These are phyloP conservation scores for Trichosporon asahii DNA, from an alignment of 1,284 basidiomycete genomes.

Conservation along the genomic window DNA sequence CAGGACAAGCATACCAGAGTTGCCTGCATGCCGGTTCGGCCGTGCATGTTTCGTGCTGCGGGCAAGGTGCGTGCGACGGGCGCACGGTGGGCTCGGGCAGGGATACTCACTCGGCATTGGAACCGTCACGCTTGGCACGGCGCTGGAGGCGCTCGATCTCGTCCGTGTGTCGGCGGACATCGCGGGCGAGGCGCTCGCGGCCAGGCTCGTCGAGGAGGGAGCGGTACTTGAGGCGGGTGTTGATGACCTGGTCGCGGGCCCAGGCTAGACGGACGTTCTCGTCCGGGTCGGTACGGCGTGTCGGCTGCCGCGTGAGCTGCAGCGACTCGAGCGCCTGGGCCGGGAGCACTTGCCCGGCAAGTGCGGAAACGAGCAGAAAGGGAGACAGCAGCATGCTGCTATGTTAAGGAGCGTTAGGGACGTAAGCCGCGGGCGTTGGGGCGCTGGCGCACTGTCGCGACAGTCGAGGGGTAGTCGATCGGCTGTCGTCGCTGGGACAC, in stretches of 20 bases:
- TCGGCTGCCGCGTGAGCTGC: neutral
- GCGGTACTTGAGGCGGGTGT: slow-evolving; percentile 6
- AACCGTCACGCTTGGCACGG: neutral
- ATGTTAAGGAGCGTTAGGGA: too few relatives aligned
- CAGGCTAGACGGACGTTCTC: neutral
- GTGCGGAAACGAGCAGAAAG: neutral
- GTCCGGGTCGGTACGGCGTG: neutral
- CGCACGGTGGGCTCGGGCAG: neutral
- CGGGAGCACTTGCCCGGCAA: neutral
- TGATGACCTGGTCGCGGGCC: slow-evolving; percentile 7
- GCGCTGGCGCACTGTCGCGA: neutral
- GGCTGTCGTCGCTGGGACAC: neutral
- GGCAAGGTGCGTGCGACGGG: neutral
- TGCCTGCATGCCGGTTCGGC: neutral
- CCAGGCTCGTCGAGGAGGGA: neutral
- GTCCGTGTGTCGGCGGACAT: neutral
- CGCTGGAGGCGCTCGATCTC: neutral
- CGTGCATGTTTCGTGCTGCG: neutral
- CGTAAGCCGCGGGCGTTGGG: neutral
- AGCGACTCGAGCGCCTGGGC: neutral
- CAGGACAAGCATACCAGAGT: neutral
- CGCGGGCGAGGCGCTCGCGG: neutral
- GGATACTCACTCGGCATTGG: neutral
- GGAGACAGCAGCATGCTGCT: neutral
- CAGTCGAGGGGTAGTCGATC: neutral